Conservation (phyloP, 805 yeast species). For the Monosporozyma solicola region DNA sequence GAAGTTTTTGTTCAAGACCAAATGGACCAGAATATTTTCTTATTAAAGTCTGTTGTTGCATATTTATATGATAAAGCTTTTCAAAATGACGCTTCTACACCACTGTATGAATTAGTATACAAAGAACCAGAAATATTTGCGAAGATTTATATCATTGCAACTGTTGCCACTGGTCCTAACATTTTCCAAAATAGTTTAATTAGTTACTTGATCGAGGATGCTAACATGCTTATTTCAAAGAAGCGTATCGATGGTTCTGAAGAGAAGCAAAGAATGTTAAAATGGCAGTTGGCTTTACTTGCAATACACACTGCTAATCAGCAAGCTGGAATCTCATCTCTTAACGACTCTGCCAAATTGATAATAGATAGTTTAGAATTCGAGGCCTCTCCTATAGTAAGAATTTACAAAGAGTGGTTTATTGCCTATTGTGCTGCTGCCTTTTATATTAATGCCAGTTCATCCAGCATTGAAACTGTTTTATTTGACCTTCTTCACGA, state of each 20-base stretch:
- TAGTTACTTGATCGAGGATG: neutral
- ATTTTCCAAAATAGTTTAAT: neutral
- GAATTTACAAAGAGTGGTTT: constrained; percentile 60
- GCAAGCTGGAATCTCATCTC: neutral
- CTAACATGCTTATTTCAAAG: constrained; percentile 5
- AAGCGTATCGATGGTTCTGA: constrained; percentile 58
- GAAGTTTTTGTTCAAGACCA: constrained; percentile 42
- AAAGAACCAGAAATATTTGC: constrained; percentile 51
- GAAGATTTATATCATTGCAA: constrained; percentile 41
- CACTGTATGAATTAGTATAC: constrained; percentile 40
- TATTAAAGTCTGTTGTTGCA: constrained; percentile 51
- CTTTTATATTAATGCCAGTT: constrained; percentile 8
- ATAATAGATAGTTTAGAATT: constrained; percentile 3
- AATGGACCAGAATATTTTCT: constrained; percentile 46
- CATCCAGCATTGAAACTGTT: constrained; percentile 11
- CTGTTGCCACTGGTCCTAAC: constrained; percentile 26
- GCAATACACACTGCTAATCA: neutral
- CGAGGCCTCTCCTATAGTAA: constrained; percentile 72
- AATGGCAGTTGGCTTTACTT: constrained; percentile 14
- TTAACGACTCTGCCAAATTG: neutral
- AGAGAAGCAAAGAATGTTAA: constrained; percentile 52
- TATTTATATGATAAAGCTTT: constrained; percentile 37
- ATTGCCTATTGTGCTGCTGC: constrained; percentile 6
- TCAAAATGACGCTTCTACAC: constrained; percentile 13
- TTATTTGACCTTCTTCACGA: constrained; percentile 28